Evolutionary conservation across 768 basidiomycete genomes (phyloP), one percentile per base, ranked within the genome.

Genomic region (Amanita molliuscula): DNA sequence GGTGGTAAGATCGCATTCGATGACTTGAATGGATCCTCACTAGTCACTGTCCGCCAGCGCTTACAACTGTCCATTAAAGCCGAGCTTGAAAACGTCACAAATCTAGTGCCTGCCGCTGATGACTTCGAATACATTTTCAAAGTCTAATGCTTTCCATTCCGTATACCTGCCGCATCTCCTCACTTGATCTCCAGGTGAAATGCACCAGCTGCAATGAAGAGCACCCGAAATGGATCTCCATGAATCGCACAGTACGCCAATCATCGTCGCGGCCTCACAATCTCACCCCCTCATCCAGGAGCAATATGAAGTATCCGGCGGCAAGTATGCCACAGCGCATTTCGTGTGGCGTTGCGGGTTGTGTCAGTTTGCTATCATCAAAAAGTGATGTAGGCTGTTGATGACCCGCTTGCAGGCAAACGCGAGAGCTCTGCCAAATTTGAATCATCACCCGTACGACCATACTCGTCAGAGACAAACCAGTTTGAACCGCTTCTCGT

Each of bases 381-480:
- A 44, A 6, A 28, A 23, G 4, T 2, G 16, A 29, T 57, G 10
- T n/a, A n/a, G 29, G 44, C 16, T 31, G 13, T 42, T 38, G 25
- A 46, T 16, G 20, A 15, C 31, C 51, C 44, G n/a, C 37, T 28
- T 16, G 15, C n/a, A 74, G 78, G 78, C 72, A 89, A 82, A 68
- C 80, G 82, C 33, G 88, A 90, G 65, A 81, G 79, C 58, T 87
- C 82, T 6, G 89, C 88, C 34, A 88, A 84, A 59, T 91, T 91
- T 55, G 82, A 88, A 33, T 56, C 73, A 3, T 66, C 70, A 3
- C 62, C 72, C 6, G 62, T 77, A 23, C 65, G 65, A 44, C 67
- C 84, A 1, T 90, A 91, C 63, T 69, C 65, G 0, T 69, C 72
- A 20, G 82, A 84, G 53, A 77, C 79, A 49, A 80, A 71, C 7